Percentiles rank a stretch among this genome's conserved stretches.
Conservation (phyloP, 2,329 filamentous ascomycete genomes). For the Nannizzia gypsea region DNA sequence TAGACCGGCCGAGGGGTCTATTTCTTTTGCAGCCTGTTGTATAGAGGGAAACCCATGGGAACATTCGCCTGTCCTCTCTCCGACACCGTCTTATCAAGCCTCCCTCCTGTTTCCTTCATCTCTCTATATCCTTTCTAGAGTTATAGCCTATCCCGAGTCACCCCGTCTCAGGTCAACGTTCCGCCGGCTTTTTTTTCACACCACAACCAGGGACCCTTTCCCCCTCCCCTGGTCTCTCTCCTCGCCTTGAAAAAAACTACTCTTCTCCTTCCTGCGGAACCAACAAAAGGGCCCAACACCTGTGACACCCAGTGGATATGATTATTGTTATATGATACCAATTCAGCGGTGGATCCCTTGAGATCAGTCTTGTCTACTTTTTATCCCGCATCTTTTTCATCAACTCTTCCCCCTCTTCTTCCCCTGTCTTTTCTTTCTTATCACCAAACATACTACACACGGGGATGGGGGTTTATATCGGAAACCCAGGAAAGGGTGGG, state of each 20-base stretch:
- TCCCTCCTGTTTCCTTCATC: not conserved
- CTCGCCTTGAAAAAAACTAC: not conserved
- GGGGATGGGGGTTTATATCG: constrained; percentile 3
- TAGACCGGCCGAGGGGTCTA: not conserved
- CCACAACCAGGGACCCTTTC: no score
- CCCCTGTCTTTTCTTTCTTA: not conserved
- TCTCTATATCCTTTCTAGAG: not conserved
- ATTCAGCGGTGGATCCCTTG: not conserved
- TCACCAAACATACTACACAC: constrained; percentile 1
- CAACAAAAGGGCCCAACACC: not conserved
- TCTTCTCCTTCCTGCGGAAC: not conserved
- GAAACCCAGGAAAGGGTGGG: constrained; percentile 5
- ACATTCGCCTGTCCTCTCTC: not conserved
- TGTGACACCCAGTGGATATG: not conserved
- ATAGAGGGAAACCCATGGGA: not conserved
- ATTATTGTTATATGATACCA: constrained; percentile 3
- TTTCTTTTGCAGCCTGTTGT: not conserved
- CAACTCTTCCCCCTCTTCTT: not conserved
- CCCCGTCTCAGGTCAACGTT: not conserved
- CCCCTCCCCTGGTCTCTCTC: no score
- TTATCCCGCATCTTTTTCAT: not conserved
- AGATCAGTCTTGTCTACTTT: not conserved
- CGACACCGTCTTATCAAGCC: not conserved
- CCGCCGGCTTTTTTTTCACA: not conserved
- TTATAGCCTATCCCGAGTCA: not conserved